phyloP scores from a whole-genome alignment of 768 basidiomycete species.

The Serendipita sp. region DNA sequence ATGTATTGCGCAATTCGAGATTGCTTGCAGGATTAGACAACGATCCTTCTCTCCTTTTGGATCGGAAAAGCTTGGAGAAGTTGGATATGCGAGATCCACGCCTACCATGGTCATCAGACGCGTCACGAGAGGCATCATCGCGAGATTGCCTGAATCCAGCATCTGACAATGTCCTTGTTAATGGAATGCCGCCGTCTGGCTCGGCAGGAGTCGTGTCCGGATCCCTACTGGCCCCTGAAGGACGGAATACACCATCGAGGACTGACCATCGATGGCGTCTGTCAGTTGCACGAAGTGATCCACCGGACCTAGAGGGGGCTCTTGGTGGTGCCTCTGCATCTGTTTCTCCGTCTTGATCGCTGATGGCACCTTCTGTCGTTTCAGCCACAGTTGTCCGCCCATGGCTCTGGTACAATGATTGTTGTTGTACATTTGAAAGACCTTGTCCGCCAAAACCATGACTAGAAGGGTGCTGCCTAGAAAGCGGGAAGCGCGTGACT shows the following conservation, averaged over 20 bases:
- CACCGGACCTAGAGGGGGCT: not conserved
- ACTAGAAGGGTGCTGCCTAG: not conserved
- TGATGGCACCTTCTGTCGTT: slow-evolving; percentile 13
- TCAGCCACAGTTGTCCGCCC: not conserved
- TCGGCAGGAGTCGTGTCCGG: slow-evolving; percentile 5
- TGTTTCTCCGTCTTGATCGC: slow-evolving; percentile 16
- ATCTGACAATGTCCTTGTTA: not conserved
- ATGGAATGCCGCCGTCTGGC: not conserved
- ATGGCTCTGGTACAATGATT: not conserved
- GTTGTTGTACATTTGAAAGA: not conserved
- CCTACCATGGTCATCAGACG: no score
- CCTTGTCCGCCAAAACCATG: slow-evolving; percentile 1
- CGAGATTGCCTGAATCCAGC: not conserved
- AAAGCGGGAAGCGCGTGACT: slow-evolving; percentile 1
- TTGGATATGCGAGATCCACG: not conserved
- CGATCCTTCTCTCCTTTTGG: not conserved
- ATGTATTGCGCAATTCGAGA: not conserved
- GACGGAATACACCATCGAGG: slow-evolving; percentile 31
- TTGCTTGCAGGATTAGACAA: not conserved
- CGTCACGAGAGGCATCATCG: no score
- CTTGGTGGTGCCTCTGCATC: slow-evolving; percentile 13
- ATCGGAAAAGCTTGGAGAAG: not conserved
- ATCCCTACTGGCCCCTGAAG: slow-evolving; percentile 1
- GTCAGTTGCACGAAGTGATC: not conserved
- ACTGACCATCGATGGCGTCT: slow-evolving; percentile 53